Percentiles rank a stretch among this genome's conserved stretches.
These are phyloP conservation scores for Tricholoma matsutake DNA, from an alignment of 768 basidiomycete genomes.

Conservation along the genomic window DNA sequence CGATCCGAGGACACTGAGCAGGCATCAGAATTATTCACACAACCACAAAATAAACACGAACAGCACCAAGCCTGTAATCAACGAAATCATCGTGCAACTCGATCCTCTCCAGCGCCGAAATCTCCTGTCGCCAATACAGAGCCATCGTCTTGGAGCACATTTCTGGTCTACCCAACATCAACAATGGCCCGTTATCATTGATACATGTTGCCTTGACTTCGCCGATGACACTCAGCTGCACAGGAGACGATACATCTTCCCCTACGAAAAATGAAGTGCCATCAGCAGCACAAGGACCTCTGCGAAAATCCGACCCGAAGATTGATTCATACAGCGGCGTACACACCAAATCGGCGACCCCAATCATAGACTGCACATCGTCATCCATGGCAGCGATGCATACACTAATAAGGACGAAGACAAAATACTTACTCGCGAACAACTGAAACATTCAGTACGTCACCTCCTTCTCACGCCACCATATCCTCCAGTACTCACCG, in stretches of 20 bases:
- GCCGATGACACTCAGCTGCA: background rate
- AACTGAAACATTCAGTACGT: background rate
- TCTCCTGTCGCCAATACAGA: background rate
- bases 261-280: background rate
- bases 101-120: background rate
- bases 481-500: background rate
- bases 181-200: background rate
- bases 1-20: too few species aligned
- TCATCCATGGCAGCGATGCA: background rate
- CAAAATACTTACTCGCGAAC: background rate
- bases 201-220: background rate
- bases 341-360: background rate
- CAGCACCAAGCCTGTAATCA: background rate
- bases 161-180: background rate
- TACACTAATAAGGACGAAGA: background rate
- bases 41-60: too few species aligned
- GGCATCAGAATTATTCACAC: too few species aligned
- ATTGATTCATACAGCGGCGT: background rate
- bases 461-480: background rate
- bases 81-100: background rate
- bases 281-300: background rate
- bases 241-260: background rate
- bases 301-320: background rate
- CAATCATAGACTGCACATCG: background rate
- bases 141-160: background rate